Conservation (phyloP, 2,329 filamentous ascomycete species). For the Ceratocystis diversiconidia region DNA sequence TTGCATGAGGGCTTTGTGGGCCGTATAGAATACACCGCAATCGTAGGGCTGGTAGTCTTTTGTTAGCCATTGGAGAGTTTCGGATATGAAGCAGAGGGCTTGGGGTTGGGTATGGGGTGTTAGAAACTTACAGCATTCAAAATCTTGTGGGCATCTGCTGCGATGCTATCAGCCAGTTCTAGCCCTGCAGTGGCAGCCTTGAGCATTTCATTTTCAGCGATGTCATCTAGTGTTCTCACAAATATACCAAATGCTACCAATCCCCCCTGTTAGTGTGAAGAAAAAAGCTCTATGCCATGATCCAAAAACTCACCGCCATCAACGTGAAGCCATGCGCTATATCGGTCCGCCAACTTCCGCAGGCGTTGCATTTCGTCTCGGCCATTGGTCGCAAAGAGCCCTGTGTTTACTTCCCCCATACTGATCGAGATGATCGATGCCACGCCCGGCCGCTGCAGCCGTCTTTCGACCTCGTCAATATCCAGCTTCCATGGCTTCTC, state of each 20-base stretch:
- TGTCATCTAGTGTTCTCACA: slow-evolving; percentile 47
- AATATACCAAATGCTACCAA: slow-evolving; percentile 67
- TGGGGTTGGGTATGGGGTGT: neutral
- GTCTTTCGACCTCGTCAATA: slow-evolving; percentile 46
- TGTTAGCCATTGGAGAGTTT: neutral
- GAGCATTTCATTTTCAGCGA: slow-evolving; percentile 40
- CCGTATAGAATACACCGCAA: slow-evolving; percentile 76
- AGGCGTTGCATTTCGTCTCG: slow-evolving; percentile 46
- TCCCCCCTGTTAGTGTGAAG: neutral
- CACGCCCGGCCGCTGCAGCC: slow-evolving; percentile 37
- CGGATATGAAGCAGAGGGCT: neutral
- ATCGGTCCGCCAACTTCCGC: slow-evolving; percentile 54
- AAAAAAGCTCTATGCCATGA: neutral
- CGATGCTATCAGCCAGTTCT: slow-evolving; percentile 75
- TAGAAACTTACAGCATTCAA: slow-evolving; percentile 57
- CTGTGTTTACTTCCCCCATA: slow-evolving; percentile 82
- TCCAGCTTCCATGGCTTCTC: slow-evolving; percentile 54
- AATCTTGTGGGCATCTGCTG: slow-evolving; percentile 79
- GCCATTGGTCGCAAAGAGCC: slow-evolving; percentile 53
- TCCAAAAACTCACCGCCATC: slow-evolving; percentile 49
- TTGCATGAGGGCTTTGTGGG: slow-evolving; percentile 41
- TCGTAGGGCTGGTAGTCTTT: slow-evolving; percentile 55
- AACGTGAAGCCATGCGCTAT: slow-evolving; percentile 75
- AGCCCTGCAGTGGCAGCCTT: slow-evolving; percentile 45
- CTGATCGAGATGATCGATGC: slow-evolving; percentile 71